Evolutionary conservation across 371 early-diverging fungal species (phyloP), one percentile per base, ranked within the genome.

Genomic region (Circinella minor): DNA sequence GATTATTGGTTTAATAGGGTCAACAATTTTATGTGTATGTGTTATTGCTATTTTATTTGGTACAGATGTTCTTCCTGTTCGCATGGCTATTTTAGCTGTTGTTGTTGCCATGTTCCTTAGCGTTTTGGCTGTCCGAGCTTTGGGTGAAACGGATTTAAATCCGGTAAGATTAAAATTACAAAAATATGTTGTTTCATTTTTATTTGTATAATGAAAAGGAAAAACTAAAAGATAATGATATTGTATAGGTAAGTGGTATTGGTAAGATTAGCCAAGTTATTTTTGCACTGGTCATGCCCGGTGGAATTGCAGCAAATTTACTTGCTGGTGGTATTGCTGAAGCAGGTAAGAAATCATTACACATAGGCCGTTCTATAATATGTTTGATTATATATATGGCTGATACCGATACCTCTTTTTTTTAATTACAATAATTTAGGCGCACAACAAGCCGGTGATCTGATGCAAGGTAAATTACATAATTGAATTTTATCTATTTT

Each of bases 271-370:
- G 93, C 14, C 96, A 96, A 77, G 90, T 95, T 27, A 79, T 93
- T 36, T 94, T 94, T 79, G 93, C 93, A 1, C 88, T 83, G 9
- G 75, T 93, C 0, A 86, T 91, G 69, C 93, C 92, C 15, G 91
- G 90, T 17, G 86, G 88, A 27, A 84, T 92, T 61, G 86, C 90
- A 4, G 93, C 92, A 46, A 95, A 96, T 77, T 68, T 96, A 72
- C 89, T 95, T 61, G 93, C 94, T 1, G 96, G 96, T 54, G 91
- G 91, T 11, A 91, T 96, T 65, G 94, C 96, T 9, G 94, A 93
- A 75, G 93, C 93, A 15, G 94, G 90, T 47, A 81, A 79, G 27
- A 14, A 63, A 17, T 34, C n/a, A n/a, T 20, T 13, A 17, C 6
- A 46, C 18, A 49, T 49, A 36, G 1, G 18, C 17, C 34, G 3